Evolutionary conservation across 352 stramenopile genomes (phyloP).

Genomic region (Aphanomyces euteiches): DNA sequence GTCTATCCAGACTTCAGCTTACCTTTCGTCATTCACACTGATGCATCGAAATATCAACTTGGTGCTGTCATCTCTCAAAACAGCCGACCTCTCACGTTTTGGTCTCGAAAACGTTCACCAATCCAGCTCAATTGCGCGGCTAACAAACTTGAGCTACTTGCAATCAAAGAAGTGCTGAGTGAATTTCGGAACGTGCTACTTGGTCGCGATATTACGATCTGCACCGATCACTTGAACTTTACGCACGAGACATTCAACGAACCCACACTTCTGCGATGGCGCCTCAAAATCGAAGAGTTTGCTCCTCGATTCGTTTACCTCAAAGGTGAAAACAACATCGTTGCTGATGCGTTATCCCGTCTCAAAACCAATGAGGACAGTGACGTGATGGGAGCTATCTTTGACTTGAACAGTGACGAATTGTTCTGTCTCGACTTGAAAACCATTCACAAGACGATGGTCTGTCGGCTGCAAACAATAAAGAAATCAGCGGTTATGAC

Average conservation of each 20-base stretch:
- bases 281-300: conserved; percentile 2
- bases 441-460: no score
- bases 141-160: no score
- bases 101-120: no score
- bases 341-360: not conserved
- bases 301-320: not conserved
- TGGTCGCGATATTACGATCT: conserved; percentile 30
- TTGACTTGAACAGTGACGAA: not conserved
- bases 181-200: conserved; percentile 33
- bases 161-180: conserved; percentile 34
- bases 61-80: no score
- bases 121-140: no score
- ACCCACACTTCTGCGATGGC: not conserved
- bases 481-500: no score
- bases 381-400: not conserved
- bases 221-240: conserved; percentile 37
- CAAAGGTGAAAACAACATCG: not conserved
- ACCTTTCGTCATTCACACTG: no score
- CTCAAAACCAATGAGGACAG: not conserved
- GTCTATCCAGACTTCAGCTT: no score
- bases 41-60: no score
- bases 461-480: no score
- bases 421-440: no score
- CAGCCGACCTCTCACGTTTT: no score
- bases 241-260: not conserved